phyloP scores from a whole-genome alignment of 768 basidiomycete species.

The Termitomyces sp. region DNA sequence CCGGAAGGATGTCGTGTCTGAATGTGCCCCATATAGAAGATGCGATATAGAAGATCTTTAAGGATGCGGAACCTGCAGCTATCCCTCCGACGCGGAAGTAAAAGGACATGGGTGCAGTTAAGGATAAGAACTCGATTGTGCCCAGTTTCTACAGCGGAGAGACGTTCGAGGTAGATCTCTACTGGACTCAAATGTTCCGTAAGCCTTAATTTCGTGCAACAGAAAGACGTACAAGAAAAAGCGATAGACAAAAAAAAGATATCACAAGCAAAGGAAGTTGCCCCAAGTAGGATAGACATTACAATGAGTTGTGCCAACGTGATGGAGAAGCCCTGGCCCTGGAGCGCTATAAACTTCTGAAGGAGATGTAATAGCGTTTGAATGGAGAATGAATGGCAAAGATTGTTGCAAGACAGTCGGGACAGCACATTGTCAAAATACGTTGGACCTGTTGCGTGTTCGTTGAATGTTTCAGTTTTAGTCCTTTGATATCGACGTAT shows the following conservation, averaged over 20 bases:
- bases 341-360: background rate
- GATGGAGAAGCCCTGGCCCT: background rate
- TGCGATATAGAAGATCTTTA: too few relatives aligned
- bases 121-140: too few relatives aligned
- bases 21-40: too few relatives aligned
- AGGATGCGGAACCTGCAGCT: too few relatives aligned
- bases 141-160: too few relatives aligned
- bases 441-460: too few relatives aligned
- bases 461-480: too few relatives aligned
- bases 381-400: too few relatives aligned
- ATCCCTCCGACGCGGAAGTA: too few relatives aligned
- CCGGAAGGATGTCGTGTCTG: too few relatives aligned
- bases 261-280: constrained; percentile 61
- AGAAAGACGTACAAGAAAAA: constrained; percentile 54
- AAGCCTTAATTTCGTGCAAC: background rate
- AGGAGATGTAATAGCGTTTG: background rate
- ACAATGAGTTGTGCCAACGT: constrained; percentile 37
- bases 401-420: background rate
- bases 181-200: background rate
- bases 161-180: constrained; percentile 36
- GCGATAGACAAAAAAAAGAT: constrained; percentile 70
- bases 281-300: constrained; percentile 60
- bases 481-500: too few relatives aligned
- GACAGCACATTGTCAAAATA: background rate
- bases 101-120: too few relatives aligned